A percentile compares a stretch with the other conserved stretches of the same genome.
Conservation (phyloP, 768 basidiomycete species). For the Termitomyces sp. region DNA sequence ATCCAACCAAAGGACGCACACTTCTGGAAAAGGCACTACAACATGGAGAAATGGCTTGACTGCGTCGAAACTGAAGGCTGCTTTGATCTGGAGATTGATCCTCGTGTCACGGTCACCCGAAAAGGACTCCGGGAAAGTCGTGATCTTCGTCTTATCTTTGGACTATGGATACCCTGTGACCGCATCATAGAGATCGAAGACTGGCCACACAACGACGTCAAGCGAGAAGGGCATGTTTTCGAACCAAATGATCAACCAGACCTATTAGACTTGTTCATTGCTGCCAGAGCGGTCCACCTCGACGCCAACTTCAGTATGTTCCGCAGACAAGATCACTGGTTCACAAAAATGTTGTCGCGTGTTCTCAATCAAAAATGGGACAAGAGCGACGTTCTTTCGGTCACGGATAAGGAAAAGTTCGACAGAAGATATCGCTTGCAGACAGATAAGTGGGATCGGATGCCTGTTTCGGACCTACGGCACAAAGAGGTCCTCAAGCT, state of each 20-base stretch:
- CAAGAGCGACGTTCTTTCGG: background rate
- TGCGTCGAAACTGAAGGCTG: background rate
- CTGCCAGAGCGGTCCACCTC: conserved; percentile 1
- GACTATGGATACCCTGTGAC: background rate
- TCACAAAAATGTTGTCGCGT: conserved; percentile 1
- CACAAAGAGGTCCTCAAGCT: conserved; percentile 2
- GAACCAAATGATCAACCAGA: background rate
- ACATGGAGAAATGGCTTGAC: background rate
- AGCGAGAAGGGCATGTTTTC: background rate
- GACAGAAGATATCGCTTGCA: background rate
- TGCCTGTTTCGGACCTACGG: background rate
- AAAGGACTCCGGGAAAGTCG: background rate
- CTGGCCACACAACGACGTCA: background rate
- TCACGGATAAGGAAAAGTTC: background rate
- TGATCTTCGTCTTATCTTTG: background rate
- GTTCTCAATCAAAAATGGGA: conserved; percentile 2
- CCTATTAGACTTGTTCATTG: conserved; percentile 1
- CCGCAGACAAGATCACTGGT: conserved; percentile 6
- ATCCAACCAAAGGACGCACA: background rate
- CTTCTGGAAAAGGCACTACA: background rate
- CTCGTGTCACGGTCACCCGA: background rate
- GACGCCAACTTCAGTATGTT: background rate
- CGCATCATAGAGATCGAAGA: background rate
- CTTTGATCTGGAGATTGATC: background rate
- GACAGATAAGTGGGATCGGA: background rate